Percentiles rank a stretch among this genome's conserved stretches.
Conservation (phyloP, 345 rosid genomes). For the thale cress (Arabidopsis thaliana) region TAIR10.1 NC_003074.8:19750001-19750500, state of each 20-base stretch:
- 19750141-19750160: too few relatives aligned
- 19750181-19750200: neutral
- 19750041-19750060: too few relatives aligned
- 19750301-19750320: neutral
- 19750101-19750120: neutral
- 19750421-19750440: slow-evolving; percentile 53
- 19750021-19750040: neutral
- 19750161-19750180: neutral
- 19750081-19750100: neutral
- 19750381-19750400: slow-evolving; percentile 24
- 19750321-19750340: neutral
- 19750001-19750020: neutral
- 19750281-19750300: too few relatives aligned
- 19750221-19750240: neutral
- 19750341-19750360: neutral
- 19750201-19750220: neutral
- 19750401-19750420: slow-evolving; percentile 33
- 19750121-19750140: too few relatives aligned
- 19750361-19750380: neutral
- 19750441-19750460: slow-evolving; percentile 41
- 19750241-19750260: neutral
- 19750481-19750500: slow-evolving; percentile 22
- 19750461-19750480: slow-evolving; percentile 1
- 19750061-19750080: neutral
- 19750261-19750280: neutral